A percentile compares a stretch with the other conserved stretches of the same genome.
Conservation (phyloP, 2,329 filamentous ascomycete species). For the Lecanicillium sp. region DNA sequence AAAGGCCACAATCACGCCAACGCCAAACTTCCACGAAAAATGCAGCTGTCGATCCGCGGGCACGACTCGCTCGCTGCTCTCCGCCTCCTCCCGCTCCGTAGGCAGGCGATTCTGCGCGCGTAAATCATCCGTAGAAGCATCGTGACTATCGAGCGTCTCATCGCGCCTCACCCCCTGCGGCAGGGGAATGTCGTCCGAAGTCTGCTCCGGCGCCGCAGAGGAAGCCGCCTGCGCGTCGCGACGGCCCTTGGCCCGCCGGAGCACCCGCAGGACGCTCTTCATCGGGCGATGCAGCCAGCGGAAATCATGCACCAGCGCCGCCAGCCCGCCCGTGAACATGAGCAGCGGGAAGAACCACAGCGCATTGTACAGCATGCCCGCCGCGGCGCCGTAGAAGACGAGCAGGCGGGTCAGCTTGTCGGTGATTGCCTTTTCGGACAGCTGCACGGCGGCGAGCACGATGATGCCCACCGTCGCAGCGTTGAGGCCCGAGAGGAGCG, state of each 20-base stretch:
- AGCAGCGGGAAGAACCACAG: constrained; percentile 69
- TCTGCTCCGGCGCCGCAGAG: no score
- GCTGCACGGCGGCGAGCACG: constrained; percentile 59
- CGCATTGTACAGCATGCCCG: constrained; percentile 62
- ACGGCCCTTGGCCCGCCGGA: background rate
- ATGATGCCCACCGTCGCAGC: constrained; percentile 66
- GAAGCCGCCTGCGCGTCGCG: no score
- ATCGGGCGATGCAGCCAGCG: constrained; percentile 35
- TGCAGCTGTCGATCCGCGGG: constrained; percentile 25
- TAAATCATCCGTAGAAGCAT: no score
- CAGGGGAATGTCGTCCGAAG: no score
- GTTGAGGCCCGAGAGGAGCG: constrained; percentile 64
- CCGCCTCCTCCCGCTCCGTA: background rate
- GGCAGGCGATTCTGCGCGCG: no score
- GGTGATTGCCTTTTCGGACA: constrained; percentile 60
- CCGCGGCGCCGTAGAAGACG: constrained; percentile 55
- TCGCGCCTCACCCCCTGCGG: no score
- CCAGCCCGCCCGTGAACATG: constrained; percentile 47
- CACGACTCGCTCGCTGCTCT: constrained; percentile 14
- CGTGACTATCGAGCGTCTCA: no score
- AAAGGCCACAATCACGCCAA: constrained; percentile 37
- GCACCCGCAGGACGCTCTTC: background rate
- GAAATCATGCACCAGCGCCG: constrained; percentile 48
- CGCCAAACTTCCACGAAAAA: constrained; percentile 38
- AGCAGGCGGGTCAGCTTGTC: constrained; percentile 55